A percentile compares a stretch with the other conserved stretches of the same genome.
phyloP scores from a whole-genome alignment of 163 green algal species.

The Picocystis sp. region DNA sequence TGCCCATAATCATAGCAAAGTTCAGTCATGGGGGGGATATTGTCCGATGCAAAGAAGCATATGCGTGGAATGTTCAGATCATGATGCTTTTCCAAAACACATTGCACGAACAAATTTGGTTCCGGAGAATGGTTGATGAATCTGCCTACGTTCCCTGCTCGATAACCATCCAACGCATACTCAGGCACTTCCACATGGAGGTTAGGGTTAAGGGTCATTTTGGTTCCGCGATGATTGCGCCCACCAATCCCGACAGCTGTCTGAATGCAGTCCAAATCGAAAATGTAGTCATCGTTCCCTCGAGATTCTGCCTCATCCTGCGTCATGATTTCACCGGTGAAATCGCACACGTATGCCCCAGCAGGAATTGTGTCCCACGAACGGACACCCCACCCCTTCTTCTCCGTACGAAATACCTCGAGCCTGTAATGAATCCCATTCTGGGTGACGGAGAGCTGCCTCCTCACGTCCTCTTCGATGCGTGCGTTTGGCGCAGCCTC shows the following conservation, averaged over 20 bases:
- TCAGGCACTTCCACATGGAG: background rate
- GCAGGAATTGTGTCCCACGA: conserved; percentile 25
- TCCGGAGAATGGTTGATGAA: conserved; percentile 47
- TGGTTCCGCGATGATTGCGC: background rate
- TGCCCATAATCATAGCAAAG: conserved; percentile 6
- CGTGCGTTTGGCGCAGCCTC: conserved; percentile 17
- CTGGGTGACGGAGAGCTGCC: conserved; percentile 13
- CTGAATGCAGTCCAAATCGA: conserved; percentile 1
- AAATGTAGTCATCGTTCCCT: conserved; percentile 6
- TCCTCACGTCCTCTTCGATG: conserved; percentile 8
- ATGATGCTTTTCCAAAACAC: conserved; percentile 21
- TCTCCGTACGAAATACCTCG: conserved; percentile 35
- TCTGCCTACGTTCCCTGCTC: conserved; percentile 23
- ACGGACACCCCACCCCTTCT: conserved; percentile 34
- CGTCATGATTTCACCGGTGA: conserved; percentile 34
- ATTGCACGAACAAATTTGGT: conserved; percentile 38
- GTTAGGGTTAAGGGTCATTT: background rate
- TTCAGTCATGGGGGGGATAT: conserved; percentile 8
- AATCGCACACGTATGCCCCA: conserved; percentile 33
- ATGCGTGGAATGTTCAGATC: conserved; percentile 19
- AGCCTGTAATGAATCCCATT: conserved; percentile 21
- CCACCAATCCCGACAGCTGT: background rate
- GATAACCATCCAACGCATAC: conserved; percentile 18
- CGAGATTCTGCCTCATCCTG: conserved; percentile 12
- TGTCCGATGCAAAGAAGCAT: conserved; percentile 23